Evolutionary conservation across 2,329 filamentous ascomycete species (phyloP).

Genomic region (Ampelomyces quisqualis): DNA sequence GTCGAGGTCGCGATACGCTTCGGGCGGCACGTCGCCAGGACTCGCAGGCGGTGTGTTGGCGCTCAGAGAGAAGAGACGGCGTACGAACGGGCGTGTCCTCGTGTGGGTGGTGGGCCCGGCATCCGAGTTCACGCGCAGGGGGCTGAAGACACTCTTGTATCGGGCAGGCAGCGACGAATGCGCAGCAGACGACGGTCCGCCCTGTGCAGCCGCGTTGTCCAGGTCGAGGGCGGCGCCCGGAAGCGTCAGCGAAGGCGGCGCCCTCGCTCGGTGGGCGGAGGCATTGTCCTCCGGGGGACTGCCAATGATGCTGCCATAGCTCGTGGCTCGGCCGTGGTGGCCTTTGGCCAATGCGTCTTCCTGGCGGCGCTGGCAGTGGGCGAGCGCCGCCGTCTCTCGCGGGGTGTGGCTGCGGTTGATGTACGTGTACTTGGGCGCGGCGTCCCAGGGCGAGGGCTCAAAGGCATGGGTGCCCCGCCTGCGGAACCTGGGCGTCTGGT

Average conservation of each 20-base stretch:
- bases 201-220: too few species aligned
- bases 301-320: conserved; percentile 65
- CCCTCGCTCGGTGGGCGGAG: conserved; percentile 23
- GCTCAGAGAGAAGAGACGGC: conserved; percentile 47
- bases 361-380: conserved; percentile 22
- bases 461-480: conserved; percentile 35
- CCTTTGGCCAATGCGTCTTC: conserved; percentile 34
- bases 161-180: conserved; percentile 28
- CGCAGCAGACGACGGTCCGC: too few species aligned
- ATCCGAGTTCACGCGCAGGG: conserved; percentile 46
- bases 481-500: conserved; percentile 52
- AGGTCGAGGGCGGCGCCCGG: conserved; percentile 61
- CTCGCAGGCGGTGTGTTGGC: conserved; percentile 42
- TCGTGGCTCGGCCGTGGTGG: conserved; percentile 37
- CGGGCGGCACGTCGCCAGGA: conserved; percentile 53
- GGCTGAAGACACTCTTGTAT: conserved; percentile 44
- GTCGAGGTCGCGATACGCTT: conserved; percentile 65
- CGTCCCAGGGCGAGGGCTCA: conserved; percentile 37
- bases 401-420: conserved; percentile 38
- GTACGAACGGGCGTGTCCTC: conserved; percentile 41
- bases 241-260: conserved; percentile 57
- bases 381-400: conserved; percentile 13
- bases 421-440: conserved; percentile 46
- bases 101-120: conserved; percentile 25
- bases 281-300: conserved; percentile 46